phyloP scores from a whole-genome alignment of 179 eudicot genomes.

The Beta macrorhiza region DNA sequence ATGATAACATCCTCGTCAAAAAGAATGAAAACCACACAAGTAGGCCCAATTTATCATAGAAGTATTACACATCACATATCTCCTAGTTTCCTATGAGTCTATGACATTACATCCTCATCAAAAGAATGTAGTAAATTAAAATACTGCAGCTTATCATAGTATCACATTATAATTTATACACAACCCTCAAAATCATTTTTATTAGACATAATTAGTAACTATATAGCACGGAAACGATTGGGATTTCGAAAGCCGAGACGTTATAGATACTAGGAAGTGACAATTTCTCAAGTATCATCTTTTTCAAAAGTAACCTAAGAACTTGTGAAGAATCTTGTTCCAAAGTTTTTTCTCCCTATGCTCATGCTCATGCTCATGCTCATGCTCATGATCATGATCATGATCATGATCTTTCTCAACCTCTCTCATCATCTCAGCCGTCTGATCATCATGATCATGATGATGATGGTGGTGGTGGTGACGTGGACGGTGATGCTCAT shows the following conservation, averaged over 20 bases:
- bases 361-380: background rate
- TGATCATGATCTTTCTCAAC: background rate
- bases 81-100: background rate
- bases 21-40: too few species aligned
- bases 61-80: too few species aligned
- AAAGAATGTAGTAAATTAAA: background rate
- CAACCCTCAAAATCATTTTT: background rate
- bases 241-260: too few species aligned
- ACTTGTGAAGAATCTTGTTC: slow-evolving; percentile 28
- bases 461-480: background rate
- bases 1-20: too few species aligned
- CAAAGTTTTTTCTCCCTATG: background rate
- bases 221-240: too few species aligned
- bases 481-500: background rate
- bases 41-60: too few species aligned
- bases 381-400: background rate
- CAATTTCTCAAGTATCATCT: too few species aligned
- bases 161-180: background rate
- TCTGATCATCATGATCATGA: too few species aligned
- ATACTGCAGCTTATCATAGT: background rate
- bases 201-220: too few species aligned
- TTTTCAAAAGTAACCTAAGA: slow-evolving; percentile 21
- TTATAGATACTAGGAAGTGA: too few species aligned
- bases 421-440: background rate
- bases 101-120: background rate